Evolutionary conservation across 2,329 filamentous ascomycete species (phyloP), one percentile per base, ranked within the genome.

Genomic region (Cryphonectria parasitica): DNA sequence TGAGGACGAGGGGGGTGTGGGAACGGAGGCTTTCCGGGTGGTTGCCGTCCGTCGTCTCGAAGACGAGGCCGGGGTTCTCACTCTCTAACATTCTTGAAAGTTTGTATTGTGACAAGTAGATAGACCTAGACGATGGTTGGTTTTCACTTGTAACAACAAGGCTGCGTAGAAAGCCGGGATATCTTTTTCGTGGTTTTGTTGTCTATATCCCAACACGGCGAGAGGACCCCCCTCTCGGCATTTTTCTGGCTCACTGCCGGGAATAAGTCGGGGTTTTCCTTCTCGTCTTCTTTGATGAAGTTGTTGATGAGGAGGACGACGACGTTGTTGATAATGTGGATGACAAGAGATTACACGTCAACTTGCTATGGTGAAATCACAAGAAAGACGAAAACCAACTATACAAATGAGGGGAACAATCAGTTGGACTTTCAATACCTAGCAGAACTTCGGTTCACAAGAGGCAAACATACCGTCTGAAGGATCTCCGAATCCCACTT

Each of bases 1-100:
- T 80, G 60, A 90, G 82, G 70, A 90, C 79, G 63, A 88, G 79
- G 1, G 88, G 87, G 1, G 64, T 34, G 2, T 68, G 41, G 15
- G 69, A 67, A 31, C 45, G 45, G 45, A 49, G 45, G 45, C 39
- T 64, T 6, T 52, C 25, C 0, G 39, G 54, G 11, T 62, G 52
- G 49, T 70, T 58, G 19, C 71, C 71, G 25, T 73, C 71, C 45
- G 71, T 67, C 19, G 69, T 60, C 13, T 71, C 66, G 43, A 64
- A 73, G 41, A 73, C 52, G 28, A 73, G 66, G 7, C 66, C 34
- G 19, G 71, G 71, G 17, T 73, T 73, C 17, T 67, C 68, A 25
- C 64, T 56, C 1, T 67, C 67, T n/a, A 34, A 41, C 70, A 71
- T 71, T 19, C 36, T 41, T 31, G 49, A 22, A 56, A 31, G 43